These are phyloP conservation scores for Exophiala aquamarina DNA, from an alignment of 2,329 filamentous ascomycete species.

Conservation along the genomic window DNA sequence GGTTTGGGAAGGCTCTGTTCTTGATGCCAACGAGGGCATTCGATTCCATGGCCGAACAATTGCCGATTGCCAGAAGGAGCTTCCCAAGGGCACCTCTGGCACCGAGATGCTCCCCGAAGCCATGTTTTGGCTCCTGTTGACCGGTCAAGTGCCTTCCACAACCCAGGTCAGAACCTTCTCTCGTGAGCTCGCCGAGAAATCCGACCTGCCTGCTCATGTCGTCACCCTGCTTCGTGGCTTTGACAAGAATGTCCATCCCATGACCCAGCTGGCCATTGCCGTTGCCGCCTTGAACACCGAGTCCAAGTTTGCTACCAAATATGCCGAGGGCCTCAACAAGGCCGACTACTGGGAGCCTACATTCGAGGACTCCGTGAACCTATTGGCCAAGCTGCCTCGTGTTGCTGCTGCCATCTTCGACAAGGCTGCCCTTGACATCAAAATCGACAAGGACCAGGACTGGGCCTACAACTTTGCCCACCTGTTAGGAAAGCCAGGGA, in stretches of 20 bases:
- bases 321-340: slow-evolving; percentile 88
- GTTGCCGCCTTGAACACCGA: slow-evolving; percentile 96
- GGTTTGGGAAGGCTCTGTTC: slow-evolving; percentile 97
- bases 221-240: slow-evolving; percentile 86
- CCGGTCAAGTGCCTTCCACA: slow-evolving; percentile 83
- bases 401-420: slow-evolving; percentile 98
- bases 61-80: slow-evolving; percentile 91
- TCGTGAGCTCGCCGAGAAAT: slow-evolving; percentile 82
- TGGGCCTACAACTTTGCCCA: slow-evolving; percentile 99
- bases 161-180: slow-evolving; percentile 80
- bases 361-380: slow-evolving; percentile 90
- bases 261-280: slow-evolving; percentile 96
- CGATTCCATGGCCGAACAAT: slow-evolving; percentile 97
- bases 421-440: slow-evolving; percentile 72
- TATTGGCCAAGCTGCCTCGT: slow-evolving; percentile 93
- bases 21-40: slow-evolving; percentile 95
- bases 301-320: slow-evolving; percentile 88
- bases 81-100: slow-evolving; percentile 87
- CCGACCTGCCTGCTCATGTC: slow-evolving; percentile 77
- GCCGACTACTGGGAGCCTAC: slow-evolving; percentile 98
- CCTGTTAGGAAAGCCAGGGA: slow-evolving; percentile 86
- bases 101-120: slow-evolving; percentile 98
- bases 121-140: slow-evolving; percentile 99
- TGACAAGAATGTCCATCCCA: slow-evolving; percentile 87
- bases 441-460: slow-evolving; percentile 79